Evolutionary conservation across 2,329 filamentous ascomycete genomes (phyloP).

Genomic region (Verticillium dahliae): DNA sequence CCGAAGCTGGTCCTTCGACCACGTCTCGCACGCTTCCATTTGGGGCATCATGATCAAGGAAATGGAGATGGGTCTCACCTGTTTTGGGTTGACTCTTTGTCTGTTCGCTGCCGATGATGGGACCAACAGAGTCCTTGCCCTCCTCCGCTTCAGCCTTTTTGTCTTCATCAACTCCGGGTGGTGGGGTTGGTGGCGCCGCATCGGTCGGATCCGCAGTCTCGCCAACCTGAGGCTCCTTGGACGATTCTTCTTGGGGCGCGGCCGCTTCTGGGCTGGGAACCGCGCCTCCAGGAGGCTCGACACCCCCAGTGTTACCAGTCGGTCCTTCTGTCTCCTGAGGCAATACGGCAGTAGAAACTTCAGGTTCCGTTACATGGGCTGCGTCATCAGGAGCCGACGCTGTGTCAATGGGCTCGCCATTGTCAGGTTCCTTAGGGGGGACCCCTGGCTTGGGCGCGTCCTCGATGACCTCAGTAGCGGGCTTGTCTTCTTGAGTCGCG

Average conservation of each 20-base stretch:
- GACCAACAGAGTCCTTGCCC: conserved; percentile 11
- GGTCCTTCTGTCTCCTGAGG: neutral
- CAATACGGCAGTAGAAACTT: neutral
- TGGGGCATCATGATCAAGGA: conserved; percentile 18
- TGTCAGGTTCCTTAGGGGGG: neutral
- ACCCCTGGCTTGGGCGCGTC: neutral
- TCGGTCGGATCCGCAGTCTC: neutral
- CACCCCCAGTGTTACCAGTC: neutral
- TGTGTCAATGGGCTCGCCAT: neutral
- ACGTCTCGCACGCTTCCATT: conserved; percentile 11
- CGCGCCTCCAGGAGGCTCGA: neutral
- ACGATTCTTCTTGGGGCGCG: neutral
- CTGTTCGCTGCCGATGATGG: conserved; percentile 6
- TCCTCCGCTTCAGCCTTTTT: conserved; percentile 10
- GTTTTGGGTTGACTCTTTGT: conserved; percentile 11
- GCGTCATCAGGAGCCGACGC: neutral
- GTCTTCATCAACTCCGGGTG: conserved; percentile 2
- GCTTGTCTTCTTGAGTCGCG: neutral
- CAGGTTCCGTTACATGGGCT: neutral
- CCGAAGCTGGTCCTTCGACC: conserved; percentile 1
- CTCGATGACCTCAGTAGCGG: neutral
- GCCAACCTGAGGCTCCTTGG: conserved; percentile 1
- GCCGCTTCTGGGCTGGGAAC: neutral
- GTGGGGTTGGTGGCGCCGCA: neutral
- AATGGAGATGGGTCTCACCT: conserved; percentile 23